Conservation (phyloP, 345 rosid species). For the Anastatica hierochuntica region DNA sequence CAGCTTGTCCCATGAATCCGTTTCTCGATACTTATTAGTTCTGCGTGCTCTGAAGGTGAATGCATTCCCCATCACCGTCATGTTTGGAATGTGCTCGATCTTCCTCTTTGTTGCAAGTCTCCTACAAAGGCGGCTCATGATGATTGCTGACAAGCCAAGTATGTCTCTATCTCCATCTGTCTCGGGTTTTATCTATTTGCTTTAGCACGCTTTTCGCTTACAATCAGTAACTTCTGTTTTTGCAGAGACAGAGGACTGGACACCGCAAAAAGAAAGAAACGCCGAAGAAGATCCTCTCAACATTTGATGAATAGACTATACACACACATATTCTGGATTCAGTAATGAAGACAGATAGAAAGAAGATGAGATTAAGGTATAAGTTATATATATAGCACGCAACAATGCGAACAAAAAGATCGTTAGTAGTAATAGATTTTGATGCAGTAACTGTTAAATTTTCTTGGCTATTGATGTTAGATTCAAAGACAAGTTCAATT, state of each 20-base stretch:
- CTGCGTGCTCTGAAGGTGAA: constrained; percentile 45
- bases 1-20: background rate
- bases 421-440: background rate
- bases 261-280: constrained; percentile 37
- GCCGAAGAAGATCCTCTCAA: constrained; percentile 76
- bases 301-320: constrained; percentile 29
- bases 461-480: constrained; percentile 4
- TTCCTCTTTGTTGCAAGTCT: constrained; percentile 90
- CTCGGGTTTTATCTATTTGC: constrained; percentile 1
- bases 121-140: constrained; percentile 77
- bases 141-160: constrained; percentile 74
- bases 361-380: background rate
- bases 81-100: constrained; percentile 97
- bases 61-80: constrained; percentile 85
- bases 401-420: constrained; percentile 13
- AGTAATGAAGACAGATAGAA: constrained; percentile 17
- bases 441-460: constrained; percentile 5
- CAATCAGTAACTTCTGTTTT: background rate
- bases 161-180: constrained; percentile 26
- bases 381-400: constrained; percentile 9
- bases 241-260: constrained; percentile 61
- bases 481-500: background rate
- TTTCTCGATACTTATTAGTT: constrained; percentile 9
- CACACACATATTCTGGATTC: constrained; percentile 7
- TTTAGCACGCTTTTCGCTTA: background rate